phyloP scores from a whole-genome alignment of 495 filamentous ascomycete species.

The Talaromyces wortmannii region DNA sequence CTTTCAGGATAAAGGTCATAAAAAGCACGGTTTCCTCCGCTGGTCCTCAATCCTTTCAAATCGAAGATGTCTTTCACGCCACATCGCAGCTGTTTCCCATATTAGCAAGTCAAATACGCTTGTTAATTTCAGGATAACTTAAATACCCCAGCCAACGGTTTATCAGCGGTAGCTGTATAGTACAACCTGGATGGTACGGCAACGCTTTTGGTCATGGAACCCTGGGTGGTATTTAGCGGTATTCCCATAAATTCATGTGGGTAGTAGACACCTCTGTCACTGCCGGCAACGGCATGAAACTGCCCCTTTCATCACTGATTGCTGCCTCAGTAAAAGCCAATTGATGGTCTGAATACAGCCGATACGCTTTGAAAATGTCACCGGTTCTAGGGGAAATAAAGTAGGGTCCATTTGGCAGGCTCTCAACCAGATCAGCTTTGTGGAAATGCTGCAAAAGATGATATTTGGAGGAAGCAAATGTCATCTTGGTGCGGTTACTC shows the following conservation, averaged over 20 bases:
- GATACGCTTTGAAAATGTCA: constrained; percentile 28
- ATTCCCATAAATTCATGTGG: no score
- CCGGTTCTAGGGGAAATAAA: constrained; percentile 29
- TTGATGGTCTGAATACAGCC: constrained; percentile 33
- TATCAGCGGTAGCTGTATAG: constrained; percentile 27
- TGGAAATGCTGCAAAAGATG: constrained; percentile 14
- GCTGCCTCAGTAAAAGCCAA: constrained; percentile 30
- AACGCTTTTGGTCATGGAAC: constrained; percentile 1
- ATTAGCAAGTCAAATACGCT: no score
- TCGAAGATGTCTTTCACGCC: constrained; percentile 41
- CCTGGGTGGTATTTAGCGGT: background rate
- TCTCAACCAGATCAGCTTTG: no score
- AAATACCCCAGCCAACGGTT: constrained; percentile 38
- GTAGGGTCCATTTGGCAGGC: no score
- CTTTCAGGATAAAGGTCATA: constrained; percentile 24
- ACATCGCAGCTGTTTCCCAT: no score
- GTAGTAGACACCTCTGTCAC: no score
- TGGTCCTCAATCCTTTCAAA: constrained; percentile 32
- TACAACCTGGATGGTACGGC: constrained; percentile 30
- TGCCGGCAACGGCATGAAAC: no score
- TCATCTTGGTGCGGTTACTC: no score
- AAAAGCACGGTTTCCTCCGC: constrained; percentile 33
- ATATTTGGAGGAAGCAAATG: background rate
- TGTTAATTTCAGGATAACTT: no score
- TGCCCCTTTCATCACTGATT: no score